Percentiles rank a stretch among this genome's conserved stretches.
Evolutionary conservation across 2,329 filamentous ascomycete genomes (phyloP).

Genomic region (Fusarium devonianum): DNA sequence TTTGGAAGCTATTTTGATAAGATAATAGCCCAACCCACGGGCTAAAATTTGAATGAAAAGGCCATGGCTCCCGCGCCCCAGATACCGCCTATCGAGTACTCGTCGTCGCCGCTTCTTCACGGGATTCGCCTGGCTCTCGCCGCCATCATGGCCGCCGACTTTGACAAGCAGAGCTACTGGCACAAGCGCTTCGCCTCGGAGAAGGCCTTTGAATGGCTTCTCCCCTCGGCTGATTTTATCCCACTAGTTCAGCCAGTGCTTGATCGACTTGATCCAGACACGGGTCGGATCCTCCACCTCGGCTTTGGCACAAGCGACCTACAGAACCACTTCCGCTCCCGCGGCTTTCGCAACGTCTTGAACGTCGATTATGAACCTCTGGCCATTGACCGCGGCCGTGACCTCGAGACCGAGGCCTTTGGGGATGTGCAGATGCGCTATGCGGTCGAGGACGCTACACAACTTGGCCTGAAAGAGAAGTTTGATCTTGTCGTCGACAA

Average conservation of each 20-base stretch:
- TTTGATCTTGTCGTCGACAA: conserved; percentile 59
- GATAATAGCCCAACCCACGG: conserved; percentile 4
- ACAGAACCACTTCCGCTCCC: conserved; percentile 54
- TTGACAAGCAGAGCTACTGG: conserved; percentile 60
- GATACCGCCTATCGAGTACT: conserved; percentile 30
- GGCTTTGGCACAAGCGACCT: conserved; percentile 60
- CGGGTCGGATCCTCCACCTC: conserved; percentile 52
- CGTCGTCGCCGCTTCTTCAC: conserved; percentile 23
- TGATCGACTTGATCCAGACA: conserved; percentile 31
- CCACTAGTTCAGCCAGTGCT: conserved; percentile 51
- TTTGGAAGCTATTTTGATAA: conserved; percentile 10
- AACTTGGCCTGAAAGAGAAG: conserved; percentile 38
- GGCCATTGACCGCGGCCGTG: conserved; percentile 52
- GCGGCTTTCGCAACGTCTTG: conserved; percentile 53
- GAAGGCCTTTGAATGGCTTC: conserved; percentile 57
- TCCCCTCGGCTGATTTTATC: conserved; percentile 52
- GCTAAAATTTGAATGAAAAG: conserved; percentile 4
- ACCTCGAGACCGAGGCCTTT: conserved; percentile 51
- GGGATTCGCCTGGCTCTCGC: conserved; percentile 12
- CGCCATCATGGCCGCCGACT: conserved; percentile 47
- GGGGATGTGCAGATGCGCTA: conserved; percentile 55
- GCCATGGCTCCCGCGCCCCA: conserved; percentile 28
- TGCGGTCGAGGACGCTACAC: conserved; percentile 54
- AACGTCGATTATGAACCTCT: conserved; percentile 61
- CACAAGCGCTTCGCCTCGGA: conserved; percentile 55